Conservation (phyloP, 2,329 filamentous ascomycete species). For the Trichoderma pleuroti region DNA sequence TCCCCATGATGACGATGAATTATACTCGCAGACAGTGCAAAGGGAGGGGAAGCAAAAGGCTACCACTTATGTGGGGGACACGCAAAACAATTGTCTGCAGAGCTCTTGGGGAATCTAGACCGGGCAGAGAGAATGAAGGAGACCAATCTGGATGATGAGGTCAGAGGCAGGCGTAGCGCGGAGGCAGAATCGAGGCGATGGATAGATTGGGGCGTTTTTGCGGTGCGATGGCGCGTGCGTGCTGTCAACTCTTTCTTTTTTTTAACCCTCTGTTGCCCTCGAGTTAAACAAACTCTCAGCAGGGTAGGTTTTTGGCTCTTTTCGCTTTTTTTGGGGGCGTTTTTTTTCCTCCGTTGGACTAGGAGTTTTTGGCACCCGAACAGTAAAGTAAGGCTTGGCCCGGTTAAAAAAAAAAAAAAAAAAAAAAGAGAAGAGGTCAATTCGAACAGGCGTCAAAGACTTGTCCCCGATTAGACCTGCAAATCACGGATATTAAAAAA, state of each 20-base stretch:
- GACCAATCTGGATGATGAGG: constrained; percentile 38
- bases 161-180: constrained; percentile 33
- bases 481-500: constrained; percentile 6
- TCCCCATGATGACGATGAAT: constrained; percentile 50
- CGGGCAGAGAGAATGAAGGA: constrained; percentile 23
- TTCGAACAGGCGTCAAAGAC: constrained; percentile 1
- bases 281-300: constrained; percentile 7
- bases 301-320: background rate
- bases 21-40: constrained; percentile 31
- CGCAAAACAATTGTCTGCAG: constrained; percentile 22
- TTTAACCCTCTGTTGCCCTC: background rate
- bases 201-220: constrained; percentile 8
- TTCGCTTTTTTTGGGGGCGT: background rate
- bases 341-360: background rate
- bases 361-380: background rate
- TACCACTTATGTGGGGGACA: constrained; percentile 30
- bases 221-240: constrained; percentile 15
- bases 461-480: background rate
- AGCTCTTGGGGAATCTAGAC: background rate
- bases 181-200: constrained; percentile 23
- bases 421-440: background rate
- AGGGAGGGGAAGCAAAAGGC: constrained; percentile 23
- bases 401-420: background rate
- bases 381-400: background rate
- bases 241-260: constrained; percentile 6